Evolutionary conservation across 2,329 filamentous ascomycete species (phyloP).

Genomic region (Simplicillium aogashimaense): DNA sequence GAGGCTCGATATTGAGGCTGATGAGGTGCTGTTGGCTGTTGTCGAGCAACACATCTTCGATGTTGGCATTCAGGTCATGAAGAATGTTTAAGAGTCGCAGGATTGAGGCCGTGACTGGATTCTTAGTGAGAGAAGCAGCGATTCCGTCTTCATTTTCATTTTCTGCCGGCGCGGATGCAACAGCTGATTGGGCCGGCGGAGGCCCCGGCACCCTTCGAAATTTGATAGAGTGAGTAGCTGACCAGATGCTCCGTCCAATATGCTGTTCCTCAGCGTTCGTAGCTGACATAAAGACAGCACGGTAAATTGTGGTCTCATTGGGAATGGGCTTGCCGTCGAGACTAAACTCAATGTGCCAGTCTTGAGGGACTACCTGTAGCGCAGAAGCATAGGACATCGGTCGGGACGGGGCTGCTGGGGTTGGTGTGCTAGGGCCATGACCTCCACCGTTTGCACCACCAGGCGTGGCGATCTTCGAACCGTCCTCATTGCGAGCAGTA

Average conservation of each 20-base stretch:
- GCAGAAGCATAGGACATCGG: conserved; percentile 78
- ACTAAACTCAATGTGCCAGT: conserved; percentile 97
- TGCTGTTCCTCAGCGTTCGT: conserved; percentile 47
- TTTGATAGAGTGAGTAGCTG: conserved; percentile 79
- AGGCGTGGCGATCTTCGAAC: conserved; percentile 76
- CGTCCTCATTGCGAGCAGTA: conserved; percentile 85
- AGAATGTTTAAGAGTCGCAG: conserved; percentile 80
- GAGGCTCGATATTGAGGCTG: conserved; percentile 67
- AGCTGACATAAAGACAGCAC: conserved; percentile 67
- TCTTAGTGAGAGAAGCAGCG: conserved; percentile 71
- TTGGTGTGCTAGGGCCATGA: conserved; percentile 33
- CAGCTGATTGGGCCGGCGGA: conserved; percentile 61
- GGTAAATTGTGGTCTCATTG: conserved; percentile 92
- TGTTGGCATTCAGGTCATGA: conserved; percentile 84
- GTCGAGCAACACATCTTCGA: conserved; percentile 81
- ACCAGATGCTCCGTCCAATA: conserved; percentile 73
- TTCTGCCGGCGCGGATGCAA: conserved; percentile 41
- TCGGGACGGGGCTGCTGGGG: conserved; percentile 45
- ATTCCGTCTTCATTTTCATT: conserved; percentile 48
- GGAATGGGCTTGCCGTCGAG: conserved; percentile 74
- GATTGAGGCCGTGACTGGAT: conserved; percentile 79
- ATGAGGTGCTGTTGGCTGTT: conserved; percentile 52
- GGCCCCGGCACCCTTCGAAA: conserved; percentile 82
- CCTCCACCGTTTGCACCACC: conserved; percentile 42
- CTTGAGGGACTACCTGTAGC: conserved; percentile 69